Percentiles rank a stretch among this genome's conserved stretches.
phyloP scores from a whole-genome alignment of 768 basidiomycete species.

The Tulasnella sp. region DNA sequence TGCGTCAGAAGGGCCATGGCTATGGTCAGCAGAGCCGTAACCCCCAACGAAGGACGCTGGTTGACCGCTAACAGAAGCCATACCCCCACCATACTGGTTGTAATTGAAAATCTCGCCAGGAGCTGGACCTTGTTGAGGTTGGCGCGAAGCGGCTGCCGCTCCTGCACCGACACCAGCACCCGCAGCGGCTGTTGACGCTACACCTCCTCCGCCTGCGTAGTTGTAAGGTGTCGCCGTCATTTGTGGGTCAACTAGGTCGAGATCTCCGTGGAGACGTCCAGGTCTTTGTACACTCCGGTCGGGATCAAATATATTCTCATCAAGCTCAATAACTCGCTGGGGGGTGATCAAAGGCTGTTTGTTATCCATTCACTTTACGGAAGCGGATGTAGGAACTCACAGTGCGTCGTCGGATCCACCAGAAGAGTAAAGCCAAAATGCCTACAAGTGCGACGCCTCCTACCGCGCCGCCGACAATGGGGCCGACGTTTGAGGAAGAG shows the following conservation, averaged over 20 bases:
- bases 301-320: conserved; percentile 3
- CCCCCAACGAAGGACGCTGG: not conserved
- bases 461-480: conserved; percentile 13
- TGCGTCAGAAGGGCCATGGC: conserved; percentile 1
- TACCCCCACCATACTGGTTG: not conserved
- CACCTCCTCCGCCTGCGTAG: not conserved
- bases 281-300: conserved; percentile 9
- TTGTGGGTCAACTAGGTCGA: not conserved
- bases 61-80: not conserved
- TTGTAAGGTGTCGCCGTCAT: not conserved
- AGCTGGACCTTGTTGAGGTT: not conserved
- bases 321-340: not conserved
- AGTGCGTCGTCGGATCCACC: not conserved
- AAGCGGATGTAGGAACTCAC: conserved; percentile 1
- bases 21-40: not conserved
- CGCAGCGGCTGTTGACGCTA: not conserved
- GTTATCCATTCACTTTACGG: not conserved
- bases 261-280: not conserved
- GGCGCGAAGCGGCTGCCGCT: not conserved
- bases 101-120: not conserved
- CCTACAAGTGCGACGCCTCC: not conserved
- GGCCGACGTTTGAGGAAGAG: not conserved
- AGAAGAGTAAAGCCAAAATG: not conserved
- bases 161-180: not conserved
- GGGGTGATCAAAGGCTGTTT: not conserved